Conservation (phyloP, 2,329 filamentous ascomycete species). For the Elsinoe australis region DNA sequence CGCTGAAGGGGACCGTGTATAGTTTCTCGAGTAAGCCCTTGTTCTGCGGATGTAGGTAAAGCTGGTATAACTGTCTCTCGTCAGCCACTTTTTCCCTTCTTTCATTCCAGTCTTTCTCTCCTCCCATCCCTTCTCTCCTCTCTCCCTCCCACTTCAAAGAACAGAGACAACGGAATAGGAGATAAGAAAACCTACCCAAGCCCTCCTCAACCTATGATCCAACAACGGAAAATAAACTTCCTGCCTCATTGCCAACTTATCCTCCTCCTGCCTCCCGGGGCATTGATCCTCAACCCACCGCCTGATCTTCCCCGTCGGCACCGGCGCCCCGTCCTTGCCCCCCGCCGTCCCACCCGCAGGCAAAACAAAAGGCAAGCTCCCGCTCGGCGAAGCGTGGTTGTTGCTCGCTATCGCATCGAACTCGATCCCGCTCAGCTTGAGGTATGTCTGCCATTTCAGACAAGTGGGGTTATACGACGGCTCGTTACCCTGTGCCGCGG, state of each 20-base stretch:
- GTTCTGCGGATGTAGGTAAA: slow-evolving; percentile 70
- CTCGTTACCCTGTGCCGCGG: slow-evolving; percentile 52
- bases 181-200: slow-evolving; percentile 56
- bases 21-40: slow-evolving; percentile 57
- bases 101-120: too few species aligned
- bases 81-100: too few species aligned
- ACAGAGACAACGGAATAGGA: slow-evolving; percentile 10
- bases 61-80: slow-evolving; percentile 65
- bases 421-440: slow-evolving; percentile 65
- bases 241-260: slow-evolving; percentile 44
- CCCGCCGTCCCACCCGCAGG: slow-evolving; percentile 36
- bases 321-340: slow-evolving; percentile 30
- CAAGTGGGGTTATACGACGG: slow-evolving; percentile 89
- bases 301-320: slow-evolving; percentile 59
- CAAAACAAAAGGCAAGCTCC: slow-evolving; percentile 79
- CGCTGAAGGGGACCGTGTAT: slow-evolving; percentile 59
- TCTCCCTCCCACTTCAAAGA: not conserved
- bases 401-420: slow-evolving; percentile 65
- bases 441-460: slow-evolving; percentile 92
- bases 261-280: slow-evolving; percentile 24
- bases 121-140: too few species aligned
- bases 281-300: slow-evolving; percentile 55
- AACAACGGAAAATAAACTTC: slow-evolving; percentile 74
- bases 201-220: slow-evolving; percentile 68
- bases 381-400: slow-evolving; percentile 88